These are phyloP conservation scores for Anisodus acutangulus DNA, from an alignment of 257 asterid genomes.

Conservation along the genomic window DNA sequence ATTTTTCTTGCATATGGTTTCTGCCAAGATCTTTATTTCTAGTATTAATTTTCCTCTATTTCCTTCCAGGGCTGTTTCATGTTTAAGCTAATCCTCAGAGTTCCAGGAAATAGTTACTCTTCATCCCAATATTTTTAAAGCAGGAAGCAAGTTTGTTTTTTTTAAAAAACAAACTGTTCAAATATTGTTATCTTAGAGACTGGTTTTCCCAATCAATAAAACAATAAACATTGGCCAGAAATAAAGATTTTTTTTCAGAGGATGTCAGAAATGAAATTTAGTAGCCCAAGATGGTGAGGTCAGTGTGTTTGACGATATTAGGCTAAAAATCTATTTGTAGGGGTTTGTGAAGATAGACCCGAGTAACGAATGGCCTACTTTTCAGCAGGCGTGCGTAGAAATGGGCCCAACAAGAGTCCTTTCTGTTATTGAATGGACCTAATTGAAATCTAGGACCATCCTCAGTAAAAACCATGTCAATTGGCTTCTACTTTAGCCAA, in stretches of 20 bases:
- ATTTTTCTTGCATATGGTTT: not conserved
- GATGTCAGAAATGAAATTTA: not conserved
- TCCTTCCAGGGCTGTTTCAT: not conserved
- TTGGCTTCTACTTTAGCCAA: not conserved
- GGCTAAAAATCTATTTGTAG: not conserved
- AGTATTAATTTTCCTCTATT: not conserved
- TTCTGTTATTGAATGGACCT: not conserved
- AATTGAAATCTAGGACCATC: not conserved
- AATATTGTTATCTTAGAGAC: too few relatives aligned
- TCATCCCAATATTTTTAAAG: not conserved
- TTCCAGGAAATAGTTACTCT: too few relatives aligned
- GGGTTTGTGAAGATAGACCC: not conserved
- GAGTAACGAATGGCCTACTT: not conserved
- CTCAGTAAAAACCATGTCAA: not conserved
- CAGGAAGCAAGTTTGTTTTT: too few relatives aligned
- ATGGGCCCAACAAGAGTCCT: not conserved
- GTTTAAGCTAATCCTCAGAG: too few relatives aligned
- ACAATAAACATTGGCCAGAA: too few relatives aligned
- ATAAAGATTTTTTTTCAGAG: too few relatives aligned
- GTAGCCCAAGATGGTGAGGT: not conserved
- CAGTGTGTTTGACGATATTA: not conserved
- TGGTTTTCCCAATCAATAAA: too few relatives aligned
- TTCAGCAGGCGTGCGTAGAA: constrained; percentile 23
- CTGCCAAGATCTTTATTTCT: not conserved
- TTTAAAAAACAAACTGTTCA: not conserved